Percentiles rank a stretch among this genome's conserved stretches.
These are phyloP conservation scores for Adansonia madagascariensis DNA, from an alignment of 441 rosid species.

Conservation along the genomic window DNA sequence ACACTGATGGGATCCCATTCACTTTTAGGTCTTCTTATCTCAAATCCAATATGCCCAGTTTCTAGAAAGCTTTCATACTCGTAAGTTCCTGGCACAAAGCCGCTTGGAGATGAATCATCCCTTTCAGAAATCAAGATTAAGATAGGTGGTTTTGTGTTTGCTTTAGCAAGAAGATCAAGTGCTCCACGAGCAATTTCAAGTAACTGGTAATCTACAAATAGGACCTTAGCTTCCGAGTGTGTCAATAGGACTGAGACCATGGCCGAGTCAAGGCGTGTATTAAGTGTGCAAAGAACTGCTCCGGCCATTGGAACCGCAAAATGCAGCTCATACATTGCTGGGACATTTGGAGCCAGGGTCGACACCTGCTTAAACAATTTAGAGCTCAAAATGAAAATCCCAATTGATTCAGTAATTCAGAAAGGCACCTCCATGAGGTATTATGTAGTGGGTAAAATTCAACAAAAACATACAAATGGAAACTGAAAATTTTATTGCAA, in stretches of 20 bases:
- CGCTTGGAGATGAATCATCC: conserved; percentile 20
- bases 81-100: conserved; percentile 50
- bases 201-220: conserved; percentile 69
- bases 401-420: background rate
- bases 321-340: conserved; percentile 86
- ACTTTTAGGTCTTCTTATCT: conserved; percentile 23
- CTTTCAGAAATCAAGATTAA: conserved; percentile 21
- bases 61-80: conserved; percentile 25
- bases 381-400: conserved; percentile 28
- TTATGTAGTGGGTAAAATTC: background rate
- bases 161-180: conserved; percentile 48
- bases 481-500: too few species aligned
- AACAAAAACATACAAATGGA: background rate
- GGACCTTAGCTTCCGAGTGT: conserved; percentile 69
- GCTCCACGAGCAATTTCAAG: conserved; percentile 59
- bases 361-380: conserved; percentile 57
- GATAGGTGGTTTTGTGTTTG: conserved; percentile 5
- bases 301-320: conserved; percentile 90
- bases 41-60: conserved; percentile 23
- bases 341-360: conserved; percentile 73
- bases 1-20: conserved; percentile 30
- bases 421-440: background rate
- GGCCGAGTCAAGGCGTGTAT: conserved; percentile 71
- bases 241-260: conserved; percentile 61
- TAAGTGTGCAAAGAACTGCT: conserved; percentile 76